Evolutionary conservation across 139 green algal genomes (phyloP).

Genomic region (Picochlorum costavermella): DNA sequence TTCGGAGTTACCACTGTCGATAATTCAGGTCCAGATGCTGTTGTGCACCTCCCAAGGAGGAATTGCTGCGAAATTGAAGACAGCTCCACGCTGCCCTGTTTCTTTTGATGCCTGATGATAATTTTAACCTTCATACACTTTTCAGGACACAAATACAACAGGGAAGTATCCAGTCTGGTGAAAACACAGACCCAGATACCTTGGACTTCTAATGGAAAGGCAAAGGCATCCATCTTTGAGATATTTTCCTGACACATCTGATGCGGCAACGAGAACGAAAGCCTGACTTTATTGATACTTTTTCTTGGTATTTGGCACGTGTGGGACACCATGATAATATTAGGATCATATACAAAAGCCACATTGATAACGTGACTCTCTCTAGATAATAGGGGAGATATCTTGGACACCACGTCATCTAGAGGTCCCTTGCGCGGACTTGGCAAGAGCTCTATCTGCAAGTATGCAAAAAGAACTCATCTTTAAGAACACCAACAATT

Average conservation of each 20-base stretch:
- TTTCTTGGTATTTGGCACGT: slow-evolving; percentile 4
- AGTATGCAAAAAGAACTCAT: no score
- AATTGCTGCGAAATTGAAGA: slow-evolving; percentile 4
- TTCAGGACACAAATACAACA: neutral
- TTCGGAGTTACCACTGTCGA: neutral
- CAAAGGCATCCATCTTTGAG: slow-evolving; percentile 3
- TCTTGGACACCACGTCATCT: no score
- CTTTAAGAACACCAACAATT: no score
- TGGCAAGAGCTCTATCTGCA: no score
- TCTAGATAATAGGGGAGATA: neutral
- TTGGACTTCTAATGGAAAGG: neutral
- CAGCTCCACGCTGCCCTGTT: neutral
- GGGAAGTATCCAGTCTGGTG: neutral
- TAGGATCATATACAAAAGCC: neutral
- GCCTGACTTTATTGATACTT: slow-evolving; percentile 3
- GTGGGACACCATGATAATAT: neutral
- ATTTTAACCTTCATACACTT: slow-evolving; percentile 6
- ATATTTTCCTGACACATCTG: neutral
- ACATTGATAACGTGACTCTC: neutral
- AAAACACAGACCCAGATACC: slow-evolving; percentile 5
- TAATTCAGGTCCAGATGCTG: neutral
- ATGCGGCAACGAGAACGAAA: neutral
- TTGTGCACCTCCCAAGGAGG: neutral
- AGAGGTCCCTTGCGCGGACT: no score
- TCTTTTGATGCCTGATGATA: slow-evolving; percentile 6